Percentiles rank a stretch among this genome's conserved stretches.
phyloP scores from a whole-genome alignment of 2,329 filamentous ascomycete genomes.

The Magnaporthales sp. region DNA sequence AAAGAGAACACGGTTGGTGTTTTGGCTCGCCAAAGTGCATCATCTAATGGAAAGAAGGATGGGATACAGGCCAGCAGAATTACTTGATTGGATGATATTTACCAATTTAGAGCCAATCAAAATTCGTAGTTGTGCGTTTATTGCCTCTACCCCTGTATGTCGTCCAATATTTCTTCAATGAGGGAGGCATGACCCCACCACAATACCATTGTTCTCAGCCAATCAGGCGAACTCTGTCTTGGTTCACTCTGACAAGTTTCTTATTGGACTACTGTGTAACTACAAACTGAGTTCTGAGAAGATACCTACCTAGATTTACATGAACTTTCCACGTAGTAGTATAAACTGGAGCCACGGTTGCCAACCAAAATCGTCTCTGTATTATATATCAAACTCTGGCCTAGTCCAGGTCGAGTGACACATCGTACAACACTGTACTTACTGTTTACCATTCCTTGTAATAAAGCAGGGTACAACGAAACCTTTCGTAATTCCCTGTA shows the following conservation, averaged over 20 bases:
- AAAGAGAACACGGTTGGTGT: background rate
- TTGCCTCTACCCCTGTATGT: background rate
- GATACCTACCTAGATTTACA: background rate
- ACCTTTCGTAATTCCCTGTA: background rate
- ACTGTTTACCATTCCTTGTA: background rate
- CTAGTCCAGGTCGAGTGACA: background rate
- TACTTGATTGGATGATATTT: constrained; percentile 1
- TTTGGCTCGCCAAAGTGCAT: background rate
- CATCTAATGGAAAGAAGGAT: background rate
- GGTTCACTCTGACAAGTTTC: background rate
- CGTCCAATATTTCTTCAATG: background rate
- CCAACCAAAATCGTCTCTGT: background rate
- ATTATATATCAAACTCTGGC: background rate
- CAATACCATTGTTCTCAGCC: background rate
- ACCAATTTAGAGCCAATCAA: constrained; percentile 5
- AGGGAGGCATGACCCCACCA: background rate
- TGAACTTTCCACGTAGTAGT: no score
- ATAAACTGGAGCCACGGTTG: background rate
- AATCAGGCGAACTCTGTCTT: background rate
- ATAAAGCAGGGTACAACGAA: background rate
- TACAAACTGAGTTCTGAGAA: background rate
- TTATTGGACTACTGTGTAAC: background rate
- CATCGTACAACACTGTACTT: no score
- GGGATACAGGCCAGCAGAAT: background rate
- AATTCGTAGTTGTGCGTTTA: background rate